Percentiles rank a stretch among this genome's conserved stretches.
Conservation (phyloP, 1,284 basidiomycete genomes). For the Chalciporus sp. region DNA sequence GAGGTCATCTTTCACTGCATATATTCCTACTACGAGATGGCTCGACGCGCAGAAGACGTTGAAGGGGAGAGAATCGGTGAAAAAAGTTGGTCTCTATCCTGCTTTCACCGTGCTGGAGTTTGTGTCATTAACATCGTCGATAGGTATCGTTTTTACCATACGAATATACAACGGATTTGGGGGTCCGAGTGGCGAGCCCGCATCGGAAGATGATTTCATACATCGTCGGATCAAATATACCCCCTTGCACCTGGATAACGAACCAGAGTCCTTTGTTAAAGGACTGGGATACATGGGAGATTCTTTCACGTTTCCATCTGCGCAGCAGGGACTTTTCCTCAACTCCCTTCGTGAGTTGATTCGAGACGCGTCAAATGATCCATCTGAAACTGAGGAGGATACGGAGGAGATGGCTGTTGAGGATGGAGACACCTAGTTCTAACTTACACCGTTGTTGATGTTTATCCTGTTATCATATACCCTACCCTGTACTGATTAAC, state of each 20-base stretch:
- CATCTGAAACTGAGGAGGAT: conserved; percentile 34
- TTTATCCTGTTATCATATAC: conserved; percentile 19
- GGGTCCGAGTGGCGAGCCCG: conserved; percentile 35
- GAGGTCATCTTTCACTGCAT: conserved; percentile 53
- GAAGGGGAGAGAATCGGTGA: conserved; percentile 34
- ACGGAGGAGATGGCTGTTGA: conserved; percentile 33
- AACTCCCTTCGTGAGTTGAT: conserved; percentile 56
- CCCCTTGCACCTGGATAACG: conserved; percentile 65
- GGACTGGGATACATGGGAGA: conserved; percentile 61
- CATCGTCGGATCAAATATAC: conserved; percentile 57
- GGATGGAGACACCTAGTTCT: conserved; percentile 11
- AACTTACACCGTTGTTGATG: conserved; percentile 1
- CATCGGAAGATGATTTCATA: conserved; percentile 36
- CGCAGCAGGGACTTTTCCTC: conserved; percentile 67
- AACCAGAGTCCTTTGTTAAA: conserved; percentile 52
- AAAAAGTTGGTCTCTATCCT: conserved; percentile 39
- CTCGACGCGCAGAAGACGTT: conserved; percentile 28
- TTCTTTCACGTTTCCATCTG: conserved; percentile 66
- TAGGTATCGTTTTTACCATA: conserved; percentile 64
- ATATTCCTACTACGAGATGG: conserved; percentile 49
- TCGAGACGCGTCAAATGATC: conserved; percentile 37
- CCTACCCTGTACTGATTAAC: conserved; percentile 17
- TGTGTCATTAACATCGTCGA: conserved; percentile 1
- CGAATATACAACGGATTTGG: conserved; percentile 45
- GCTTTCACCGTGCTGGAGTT: background rate